A percentile compares a stretch with the other conserved stretches of the same genome.
phyloP scores from a whole-genome alignment of 768 basidiomycete species.

The Leccinum uliginosum region DNA sequence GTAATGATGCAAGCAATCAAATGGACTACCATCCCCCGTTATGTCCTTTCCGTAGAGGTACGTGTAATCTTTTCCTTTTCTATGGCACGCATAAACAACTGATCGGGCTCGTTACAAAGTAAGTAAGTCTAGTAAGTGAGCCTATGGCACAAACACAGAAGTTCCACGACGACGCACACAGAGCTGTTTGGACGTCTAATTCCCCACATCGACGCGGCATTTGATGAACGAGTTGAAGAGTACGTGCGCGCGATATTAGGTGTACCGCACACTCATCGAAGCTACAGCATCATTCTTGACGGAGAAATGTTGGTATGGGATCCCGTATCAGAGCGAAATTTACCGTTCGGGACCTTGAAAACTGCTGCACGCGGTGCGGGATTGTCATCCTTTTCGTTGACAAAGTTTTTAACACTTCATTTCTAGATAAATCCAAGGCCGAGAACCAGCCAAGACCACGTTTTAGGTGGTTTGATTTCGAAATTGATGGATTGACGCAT shows the following conservation, averaged over 20 bases:
- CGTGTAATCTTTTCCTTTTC: too few relatives aligned
- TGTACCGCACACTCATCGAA: slow-evolving; percentile 5
- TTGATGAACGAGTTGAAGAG: slow-evolving; percentile 78
- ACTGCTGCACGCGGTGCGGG: slow-evolving; percentile 77
- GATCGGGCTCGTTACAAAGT: too few relatives aligned
- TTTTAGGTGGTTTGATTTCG: slow-evolving; percentile 48
- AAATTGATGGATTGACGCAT: not conserved
- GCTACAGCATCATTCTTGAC: slow-evolving; percentile 82
- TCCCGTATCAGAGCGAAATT: slow-evolving; percentile 77
- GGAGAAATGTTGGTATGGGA: slow-evolving; percentile 99
- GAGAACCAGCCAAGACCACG: slow-evolving; percentile 81
- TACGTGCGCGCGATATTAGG: slow-evolving; percentile 35
- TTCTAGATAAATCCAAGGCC: slow-evolving; percentile 63
- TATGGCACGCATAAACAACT: too few relatives aligned
- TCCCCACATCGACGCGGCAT: slow-evolving; percentile 73
- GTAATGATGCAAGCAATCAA: too few relatives aligned
- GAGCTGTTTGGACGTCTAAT: too few relatives aligned
- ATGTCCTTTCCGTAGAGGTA: too few relatives aligned
- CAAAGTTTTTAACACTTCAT: not conserved
- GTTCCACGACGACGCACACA: too few relatives aligned
- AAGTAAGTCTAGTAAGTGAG: too few relatives aligned
- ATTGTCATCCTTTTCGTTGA: not conserved
- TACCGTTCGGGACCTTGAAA: slow-evolving; percentile 93
- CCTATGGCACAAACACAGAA: too few relatives aligned
- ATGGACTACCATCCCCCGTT: too few relatives aligned